Percentiles rank a stretch among this genome's conserved stretches.
phyloP scores from a whole-genome alignment of 73 alveolate genomes.

The Urostyla sp. region DNA sequence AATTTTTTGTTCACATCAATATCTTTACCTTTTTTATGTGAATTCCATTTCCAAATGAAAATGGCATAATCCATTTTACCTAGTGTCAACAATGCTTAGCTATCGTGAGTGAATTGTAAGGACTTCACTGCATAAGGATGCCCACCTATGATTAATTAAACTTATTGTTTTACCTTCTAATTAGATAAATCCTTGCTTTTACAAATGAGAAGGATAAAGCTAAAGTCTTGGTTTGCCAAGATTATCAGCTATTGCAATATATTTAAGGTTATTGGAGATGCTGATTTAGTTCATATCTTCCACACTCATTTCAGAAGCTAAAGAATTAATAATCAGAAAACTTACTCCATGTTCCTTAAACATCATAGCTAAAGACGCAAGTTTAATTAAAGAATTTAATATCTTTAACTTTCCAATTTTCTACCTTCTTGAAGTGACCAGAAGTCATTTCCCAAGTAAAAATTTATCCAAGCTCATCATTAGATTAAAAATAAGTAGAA shows the following conservation, averaged over 20 bases:
- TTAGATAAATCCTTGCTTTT: neutral
- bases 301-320: conserved; percentile 43
- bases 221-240: conserved; percentile 17
- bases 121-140: too few species aligned
- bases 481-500: conserved; percentile 23
- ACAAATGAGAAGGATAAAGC: conserved; percentile 28
- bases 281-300: conserved; percentile 28
- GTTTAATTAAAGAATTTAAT: conserved; percentile 20
- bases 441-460: conserved; percentile 31
- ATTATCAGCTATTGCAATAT: conserved; percentile 14
- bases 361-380: conserved; percentile 43
- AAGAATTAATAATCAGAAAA: neutral
- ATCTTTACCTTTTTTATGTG: too few species aligned
- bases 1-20: too few species aligned
- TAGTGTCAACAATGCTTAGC: too few species aligned
- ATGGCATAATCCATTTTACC: too few species aligned
- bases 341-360: conserved; percentile 40
- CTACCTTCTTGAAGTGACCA: conserved; percentile 10
- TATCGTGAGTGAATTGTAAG: too few species aligned
- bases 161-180: too few species aligned
- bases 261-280: neutral
- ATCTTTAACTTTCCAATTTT: conserved; percentile 27
- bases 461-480: conserved; percentile 18
- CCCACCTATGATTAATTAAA: too few species aligned
- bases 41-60: too few species aligned